Conservation (phyloP, 441 rosid species). For the Pelargonium myrrhifolium region DNA sequence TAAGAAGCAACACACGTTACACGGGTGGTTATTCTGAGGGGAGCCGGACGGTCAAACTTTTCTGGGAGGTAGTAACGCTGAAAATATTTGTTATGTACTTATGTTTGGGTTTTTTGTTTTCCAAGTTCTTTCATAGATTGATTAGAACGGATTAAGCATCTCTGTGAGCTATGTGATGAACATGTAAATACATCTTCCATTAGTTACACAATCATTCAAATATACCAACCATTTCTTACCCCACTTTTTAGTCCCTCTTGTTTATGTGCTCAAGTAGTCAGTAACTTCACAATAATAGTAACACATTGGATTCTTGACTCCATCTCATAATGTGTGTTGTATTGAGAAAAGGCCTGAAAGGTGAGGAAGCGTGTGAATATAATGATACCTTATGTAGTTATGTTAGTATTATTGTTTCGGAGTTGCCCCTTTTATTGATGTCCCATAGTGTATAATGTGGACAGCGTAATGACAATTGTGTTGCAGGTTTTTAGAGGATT, state of each 20-base stretch:
- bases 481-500: conserved; percentile 80
- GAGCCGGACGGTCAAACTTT: conserved; percentile 77
- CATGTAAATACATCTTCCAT: not conserved
- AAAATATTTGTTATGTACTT: conserved; percentile 11
- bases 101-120: conserved; percentile 4
- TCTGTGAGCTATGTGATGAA: not conserved
- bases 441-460: not conserved
- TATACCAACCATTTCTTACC: not conserved
- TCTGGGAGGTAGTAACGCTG: conserved; percentile 78
- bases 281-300: not conserved
- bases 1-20: conserved; percentile 72
- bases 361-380: not conserved
- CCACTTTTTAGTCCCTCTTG: not conserved
- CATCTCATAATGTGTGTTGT: not conserved
- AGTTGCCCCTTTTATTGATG: not conserved
- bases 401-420: too few relatives aligned
- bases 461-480: not conserved
- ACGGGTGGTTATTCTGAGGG: conserved; percentile 93
- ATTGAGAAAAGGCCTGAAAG: not conserved
- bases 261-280: not conserved
- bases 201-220: not conserved
- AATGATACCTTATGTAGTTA: not conserved
- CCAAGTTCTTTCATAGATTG: not conserved
- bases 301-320: not conserved
- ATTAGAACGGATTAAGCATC: conserved; percentile 3